These are phyloP conservation scores for Saccharum officinarum DNA, from an alignment of 176 grass and related monocot species.

Conservation along the genomic window DNA sequence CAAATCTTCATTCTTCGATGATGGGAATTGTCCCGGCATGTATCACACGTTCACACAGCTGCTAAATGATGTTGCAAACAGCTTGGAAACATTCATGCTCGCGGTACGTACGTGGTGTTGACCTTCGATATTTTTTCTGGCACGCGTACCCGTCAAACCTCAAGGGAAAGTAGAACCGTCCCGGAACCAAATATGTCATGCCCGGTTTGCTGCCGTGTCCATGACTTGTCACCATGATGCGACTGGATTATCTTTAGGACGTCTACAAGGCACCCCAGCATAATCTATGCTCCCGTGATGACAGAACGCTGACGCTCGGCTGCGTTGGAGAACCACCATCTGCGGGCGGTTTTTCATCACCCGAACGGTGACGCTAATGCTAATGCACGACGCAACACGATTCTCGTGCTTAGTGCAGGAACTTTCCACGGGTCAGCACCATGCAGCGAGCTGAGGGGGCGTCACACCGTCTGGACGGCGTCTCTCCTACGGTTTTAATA, in stretches of 20 bases:
- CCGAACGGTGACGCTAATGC: not conserved
- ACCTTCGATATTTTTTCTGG: not conserved
- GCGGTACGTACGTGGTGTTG: not conserved
- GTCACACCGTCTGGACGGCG: not conserved
- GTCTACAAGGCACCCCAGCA: not conserved
- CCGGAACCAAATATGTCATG: not conserved
- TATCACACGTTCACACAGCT: not conserved
- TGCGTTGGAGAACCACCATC: constrained; percentile 29
- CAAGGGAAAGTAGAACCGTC: not conserved
- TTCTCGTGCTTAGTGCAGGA: not conserved
- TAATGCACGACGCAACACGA: not conserved
- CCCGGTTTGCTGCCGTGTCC: not conserved
- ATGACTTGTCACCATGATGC: not conserved
- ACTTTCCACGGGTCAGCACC: not conserved
- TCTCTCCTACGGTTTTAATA: not conserved
- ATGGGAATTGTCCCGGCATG: too few relatives aligned
- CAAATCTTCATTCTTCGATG: too few relatives aligned
- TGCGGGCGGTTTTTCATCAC: not conserved
- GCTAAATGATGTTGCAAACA: not conserved
- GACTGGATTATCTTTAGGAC: not conserved
- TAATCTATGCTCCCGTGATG: constrained; percentile 4
- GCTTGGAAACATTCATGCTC: not conserved
- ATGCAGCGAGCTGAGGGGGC: not conserved
- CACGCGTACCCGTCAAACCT: not conserved
- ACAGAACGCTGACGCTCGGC: constrained; percentile 30